Conservation (phyloP, 768 basidiomycete species). For the Tricholoma matsutake region DNA sequence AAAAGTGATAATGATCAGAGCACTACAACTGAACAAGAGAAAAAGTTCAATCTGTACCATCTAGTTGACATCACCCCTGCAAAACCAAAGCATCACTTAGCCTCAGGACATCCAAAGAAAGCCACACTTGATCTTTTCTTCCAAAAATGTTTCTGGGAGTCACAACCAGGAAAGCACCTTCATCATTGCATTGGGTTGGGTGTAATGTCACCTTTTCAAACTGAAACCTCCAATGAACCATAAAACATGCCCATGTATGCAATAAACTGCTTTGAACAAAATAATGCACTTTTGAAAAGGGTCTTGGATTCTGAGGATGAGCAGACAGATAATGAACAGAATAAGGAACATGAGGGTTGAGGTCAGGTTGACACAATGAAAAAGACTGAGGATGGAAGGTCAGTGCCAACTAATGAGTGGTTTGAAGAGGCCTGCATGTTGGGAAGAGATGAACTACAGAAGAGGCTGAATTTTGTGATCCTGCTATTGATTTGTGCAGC, state of each 20-base stretch:
- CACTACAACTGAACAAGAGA: no score
- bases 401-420: no score
- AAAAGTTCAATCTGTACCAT: not conserved
- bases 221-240: not conserved
- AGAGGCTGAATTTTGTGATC: no score
- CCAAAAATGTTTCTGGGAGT: slow-evolving; percentile 2
- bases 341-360: no score
- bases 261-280: not conserved
- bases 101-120: not conserved
- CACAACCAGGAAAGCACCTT: slow-evolving; percentile 3
- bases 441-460: no score
- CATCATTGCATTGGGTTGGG: not conserved
- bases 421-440: no score
- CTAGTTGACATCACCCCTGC: not conserved
- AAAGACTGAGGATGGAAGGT: no score
- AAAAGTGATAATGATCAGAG: no score
- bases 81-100: not conserved
- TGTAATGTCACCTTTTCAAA: not conserved
- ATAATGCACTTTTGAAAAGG: not conserved
- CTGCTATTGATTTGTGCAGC: no score
- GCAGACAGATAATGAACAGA: not conserved
- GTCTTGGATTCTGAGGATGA: not conserved
- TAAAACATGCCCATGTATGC: slow-evolving; percentile 1
- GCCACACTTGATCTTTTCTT: not conserved
- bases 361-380: no score